Evolutionary conservation across 2,329 filamentous ascomycete genomes (phyloP).

Genomic region (Ceratocystis colombiana): DNA sequence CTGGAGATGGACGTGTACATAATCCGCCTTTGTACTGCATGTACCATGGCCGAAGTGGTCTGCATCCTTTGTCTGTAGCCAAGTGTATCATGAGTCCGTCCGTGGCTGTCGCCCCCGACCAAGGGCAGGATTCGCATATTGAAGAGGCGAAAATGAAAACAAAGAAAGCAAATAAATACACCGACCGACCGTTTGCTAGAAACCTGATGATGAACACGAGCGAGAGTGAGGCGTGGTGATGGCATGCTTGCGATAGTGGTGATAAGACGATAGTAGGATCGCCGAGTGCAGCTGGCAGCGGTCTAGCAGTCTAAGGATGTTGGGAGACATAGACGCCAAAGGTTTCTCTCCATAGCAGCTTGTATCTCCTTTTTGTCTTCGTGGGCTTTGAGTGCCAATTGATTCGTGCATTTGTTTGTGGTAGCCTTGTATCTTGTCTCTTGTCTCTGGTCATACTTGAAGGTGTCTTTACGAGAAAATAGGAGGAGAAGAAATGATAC

Average conservation of each 20-base stretch:
- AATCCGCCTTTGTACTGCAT: background rate
- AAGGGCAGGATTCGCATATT: background rate
- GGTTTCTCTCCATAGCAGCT: too few species aligned
- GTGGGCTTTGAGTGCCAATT: background rate
- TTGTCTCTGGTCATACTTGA: constrained; percentile 5
- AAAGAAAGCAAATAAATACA: background rate
- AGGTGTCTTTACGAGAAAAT: background rate
- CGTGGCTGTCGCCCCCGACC: background rate
- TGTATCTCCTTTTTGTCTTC: background rate
- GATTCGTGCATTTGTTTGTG: background rate
- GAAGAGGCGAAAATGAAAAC: background rate
- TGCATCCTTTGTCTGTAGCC: background rate
- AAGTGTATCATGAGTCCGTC: background rate
- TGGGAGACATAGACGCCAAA: background rate
- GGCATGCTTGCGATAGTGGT: background rate
- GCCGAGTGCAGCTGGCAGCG: too few species aligned
- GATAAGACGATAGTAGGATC: background rate
- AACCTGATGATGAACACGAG: background rate
- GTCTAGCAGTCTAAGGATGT: background rate
- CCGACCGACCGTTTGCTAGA: background rate
- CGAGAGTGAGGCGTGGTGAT: background rate
- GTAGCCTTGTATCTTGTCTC: background rate
- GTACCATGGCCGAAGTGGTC: background rate
- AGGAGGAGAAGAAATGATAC: background rate
- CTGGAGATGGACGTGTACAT: background rate